phyloP scores from a whole-genome alignment of 768 basidiomycete genomes.

The Asterophora lycoperdoides region DNA sequence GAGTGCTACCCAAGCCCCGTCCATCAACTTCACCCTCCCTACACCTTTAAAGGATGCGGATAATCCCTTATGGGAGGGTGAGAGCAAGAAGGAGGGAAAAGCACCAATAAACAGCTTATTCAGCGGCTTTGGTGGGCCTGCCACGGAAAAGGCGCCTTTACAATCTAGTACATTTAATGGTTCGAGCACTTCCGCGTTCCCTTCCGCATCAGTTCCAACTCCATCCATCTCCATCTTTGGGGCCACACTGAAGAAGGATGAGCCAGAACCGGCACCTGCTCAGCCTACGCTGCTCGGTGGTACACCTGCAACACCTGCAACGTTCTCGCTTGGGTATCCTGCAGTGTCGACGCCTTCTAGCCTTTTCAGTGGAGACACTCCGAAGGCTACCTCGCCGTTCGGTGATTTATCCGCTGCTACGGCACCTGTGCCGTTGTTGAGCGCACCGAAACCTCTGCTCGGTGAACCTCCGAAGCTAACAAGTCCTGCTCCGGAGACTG shows the following conservation, averaged over 20 bases:
- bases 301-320: background rate
- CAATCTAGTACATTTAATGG: background rate
- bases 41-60: constrained; percentile 35
- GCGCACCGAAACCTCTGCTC: background rate
- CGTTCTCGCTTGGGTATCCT: constrained; percentile 9
- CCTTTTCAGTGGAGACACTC: constrained; percentile 15
- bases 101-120: constrained; percentile 9
- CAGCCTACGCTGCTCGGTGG: background rate
- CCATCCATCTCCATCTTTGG: background rate
- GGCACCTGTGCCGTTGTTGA: constrained; percentile 1
- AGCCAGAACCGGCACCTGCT: background rate
- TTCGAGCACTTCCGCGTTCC: background rate
- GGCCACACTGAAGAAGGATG: background rate
- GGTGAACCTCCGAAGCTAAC: constrained; percentile 2
- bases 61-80: constrained; percentile 43
- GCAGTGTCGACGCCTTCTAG: background rate
- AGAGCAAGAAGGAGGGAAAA: constrained; percentile 20
- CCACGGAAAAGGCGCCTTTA: background rate
- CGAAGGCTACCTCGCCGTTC: constrained; percentile 19
- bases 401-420: constrained; percentile 14
- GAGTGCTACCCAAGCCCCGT: background rate
- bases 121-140: constrained; percentile 7
- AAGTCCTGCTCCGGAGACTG: background rate
- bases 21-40: background rate
- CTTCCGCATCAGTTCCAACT: background rate